These are phyloP conservation scores for Acanthamoeba healyi DNA, from an alignment of 208 protist genomes.

Conservation along the genomic window DNA sequence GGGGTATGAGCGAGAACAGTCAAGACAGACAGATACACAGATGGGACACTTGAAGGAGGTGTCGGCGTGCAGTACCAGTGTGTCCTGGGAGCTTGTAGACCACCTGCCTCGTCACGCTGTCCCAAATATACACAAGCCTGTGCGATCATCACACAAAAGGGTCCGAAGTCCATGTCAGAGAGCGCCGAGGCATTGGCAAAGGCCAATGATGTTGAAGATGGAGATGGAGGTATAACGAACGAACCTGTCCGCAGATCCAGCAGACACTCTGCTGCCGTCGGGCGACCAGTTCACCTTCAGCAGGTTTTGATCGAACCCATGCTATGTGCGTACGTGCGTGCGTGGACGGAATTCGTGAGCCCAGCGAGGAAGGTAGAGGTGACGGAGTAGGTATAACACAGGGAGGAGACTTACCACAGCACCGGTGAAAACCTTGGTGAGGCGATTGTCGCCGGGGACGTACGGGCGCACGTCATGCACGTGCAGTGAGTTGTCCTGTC, in stretches of 20 bases:
- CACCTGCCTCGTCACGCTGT: constrained; percentile 74
- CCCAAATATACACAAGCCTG: constrained; percentile 86
- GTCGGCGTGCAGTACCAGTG: constrained; percentile 17
- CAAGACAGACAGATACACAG: background rate
- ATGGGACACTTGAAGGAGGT: too few species aligned
- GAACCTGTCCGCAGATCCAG: constrained; percentile 82
- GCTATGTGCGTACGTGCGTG: too few species aligned
- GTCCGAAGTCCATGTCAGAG: too few species aligned
- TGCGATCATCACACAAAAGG: background rate
- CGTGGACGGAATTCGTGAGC: too few species aligned
- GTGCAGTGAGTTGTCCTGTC: constrained; percentile 86
- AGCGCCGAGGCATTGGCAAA: too few species aligned
- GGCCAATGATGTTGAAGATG: too few species aligned
- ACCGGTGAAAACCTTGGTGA: constrained; percentile 71
- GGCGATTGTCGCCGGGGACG: constrained; percentile 58
- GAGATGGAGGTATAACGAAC: background rate
- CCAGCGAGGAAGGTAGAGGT: background rate
- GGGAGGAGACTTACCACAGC: constrained; percentile 28
- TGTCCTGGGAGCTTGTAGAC: constrained; percentile 87
- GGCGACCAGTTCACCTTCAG: constrained; percentile 85
- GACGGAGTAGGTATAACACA: background rate
- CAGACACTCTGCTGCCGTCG: constrained; percentile 81
- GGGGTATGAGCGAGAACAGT: background rate
- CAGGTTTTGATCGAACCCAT: constrained; percentile 89
- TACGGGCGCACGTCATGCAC: constrained; percentile 89